Conservation (phyloP, 176 grass and related monocot species). For the Musa troglodytarum region DNA sequence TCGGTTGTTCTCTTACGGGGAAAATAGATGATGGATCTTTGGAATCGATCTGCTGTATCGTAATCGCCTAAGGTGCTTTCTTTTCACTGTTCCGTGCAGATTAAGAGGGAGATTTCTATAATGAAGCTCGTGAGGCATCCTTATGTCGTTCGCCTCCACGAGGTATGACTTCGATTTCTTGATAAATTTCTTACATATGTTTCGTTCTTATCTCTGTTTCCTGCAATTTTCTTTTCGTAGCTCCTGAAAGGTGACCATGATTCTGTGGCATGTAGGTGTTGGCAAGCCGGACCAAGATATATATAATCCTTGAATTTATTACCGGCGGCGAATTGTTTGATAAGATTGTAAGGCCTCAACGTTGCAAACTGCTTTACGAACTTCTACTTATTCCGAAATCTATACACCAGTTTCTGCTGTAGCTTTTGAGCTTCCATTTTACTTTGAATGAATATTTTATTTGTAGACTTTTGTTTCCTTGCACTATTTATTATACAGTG, state of each 20-base stretch:
- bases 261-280: slow-evolving; percentile 61
- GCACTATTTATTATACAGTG: too few relatives aligned
- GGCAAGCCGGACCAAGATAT: slow-evolving; percentile 94
- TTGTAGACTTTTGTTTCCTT: too few relatives aligned
- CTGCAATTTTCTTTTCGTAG: slow-evolving; percentile 3
- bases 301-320: slow-evolving; percentile 96
- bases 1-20: not conserved
- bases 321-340: slow-evolving; percentile 95
- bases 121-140: slow-evolving; percentile 99
- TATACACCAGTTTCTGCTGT: too few relatives aligned
- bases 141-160: slow-evolving; percentile 78
- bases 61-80: not conserved
- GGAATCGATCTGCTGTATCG: too few relatives aligned
- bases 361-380: slow-evolving; percentile 16
- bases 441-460: too few relatives aligned
- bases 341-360: slow-evolving; percentile 66
- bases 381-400: slow-evolving; percentile 15
- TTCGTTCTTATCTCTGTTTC: not conserved
- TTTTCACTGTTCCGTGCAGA: slow-evolving; percentile 41
- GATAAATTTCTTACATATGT: not conserved
- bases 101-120: slow-evolving; percentile 98
- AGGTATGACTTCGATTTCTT: slow-evolving; percentile 29
- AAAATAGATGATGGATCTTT: too few relatives aligned
- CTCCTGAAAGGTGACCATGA: not conserved
- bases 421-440: too few relatives aligned